A percentile compares a stretch with the other conserved stretches of the same genome.
Conservation (phyloP, 768 basidiomycete species). For the Suillus clintonianus region DNA sequence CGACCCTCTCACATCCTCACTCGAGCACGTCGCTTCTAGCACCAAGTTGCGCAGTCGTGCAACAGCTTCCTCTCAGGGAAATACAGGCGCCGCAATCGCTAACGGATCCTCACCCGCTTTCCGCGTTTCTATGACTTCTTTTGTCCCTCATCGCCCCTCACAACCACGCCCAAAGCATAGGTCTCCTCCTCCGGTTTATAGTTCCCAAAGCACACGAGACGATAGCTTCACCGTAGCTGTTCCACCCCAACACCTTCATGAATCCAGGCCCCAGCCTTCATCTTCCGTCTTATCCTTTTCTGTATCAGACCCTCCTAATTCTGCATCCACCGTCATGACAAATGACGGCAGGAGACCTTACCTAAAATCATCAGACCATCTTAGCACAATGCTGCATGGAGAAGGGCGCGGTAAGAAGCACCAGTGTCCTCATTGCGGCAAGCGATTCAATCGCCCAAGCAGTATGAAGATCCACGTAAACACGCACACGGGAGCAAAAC, state of each 20-base stretch:
- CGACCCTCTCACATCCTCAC: conserved; percentile 41
- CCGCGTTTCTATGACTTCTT: conserved; percentile 35
- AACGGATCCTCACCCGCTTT: conserved; percentile 40
- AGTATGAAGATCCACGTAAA: conserved; percentile 46
- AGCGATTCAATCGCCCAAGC: conserved; percentile 44
- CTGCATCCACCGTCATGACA: conserved; percentile 27
- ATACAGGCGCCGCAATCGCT: conserved; percentile 23
- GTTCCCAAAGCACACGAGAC: conserved; percentile 14
- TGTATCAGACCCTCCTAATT: conserved; percentile 29
- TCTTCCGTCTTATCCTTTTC: conserved; percentile 37
- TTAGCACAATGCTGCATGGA: conserved; percentile 25
- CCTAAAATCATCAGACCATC: conserved; percentile 28
- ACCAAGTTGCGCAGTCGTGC: conserved; percentile 38
- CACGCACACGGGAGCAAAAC: conserved; percentile 42
- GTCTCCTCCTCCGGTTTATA: conserved; percentile 13
- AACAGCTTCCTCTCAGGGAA: conserved; percentile 10
- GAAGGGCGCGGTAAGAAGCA: conserved; percentile 39
- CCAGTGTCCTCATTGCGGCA: conserved; percentile 39
- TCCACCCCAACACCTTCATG: neutral
- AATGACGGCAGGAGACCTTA: conserved; percentile 31
- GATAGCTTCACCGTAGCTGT: neutral
- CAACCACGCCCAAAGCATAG: neutral
- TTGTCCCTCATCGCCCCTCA: conserved; percentile 1
- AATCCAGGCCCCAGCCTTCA: conserved; percentile 22
- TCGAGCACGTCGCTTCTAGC: conserved; percentile 47